Base-by-base conservation (phyloP, 2,329 filamentous ascomycete genomes). In the Neoascochyta sp. region DNA sequence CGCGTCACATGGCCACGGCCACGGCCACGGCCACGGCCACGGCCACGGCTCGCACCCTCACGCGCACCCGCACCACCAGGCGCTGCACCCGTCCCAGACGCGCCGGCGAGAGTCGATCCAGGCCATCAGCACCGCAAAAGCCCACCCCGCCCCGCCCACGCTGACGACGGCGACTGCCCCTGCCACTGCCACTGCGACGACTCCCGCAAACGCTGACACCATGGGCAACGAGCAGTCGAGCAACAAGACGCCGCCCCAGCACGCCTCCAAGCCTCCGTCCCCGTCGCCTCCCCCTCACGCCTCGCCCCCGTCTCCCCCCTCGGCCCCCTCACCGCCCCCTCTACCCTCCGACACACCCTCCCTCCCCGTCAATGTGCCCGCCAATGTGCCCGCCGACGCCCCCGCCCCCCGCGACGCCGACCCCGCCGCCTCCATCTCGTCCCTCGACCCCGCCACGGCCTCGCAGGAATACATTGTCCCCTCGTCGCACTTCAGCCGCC, bases 401-500 rank as follows among this genome's bases (percentile, higher is more conserved):
- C 25, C 24, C 22, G 30, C 26, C 8, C 25, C 15, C 32, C 36
- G 21, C 36, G 32, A 45, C 7, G 28, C 33, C 13, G 34, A 35
- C 18, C 23, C 39, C 27, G 34, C 34, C 22, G 36, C 27, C n/a
- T 27, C 32, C 18, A 39, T 39, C 10, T 43, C 50, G n/a, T 45
- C 47, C 22, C 39, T 57, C 20, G 52, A 59, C 34, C 50, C 52
- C 32, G 50, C 46, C 38, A 43, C 43, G 23, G 48, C 56, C 33
- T 44, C 47, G 31, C 45, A 46, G 18, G 67, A 65, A 41, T 56
- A 67, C 62, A 45, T 61, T 40, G 42, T 59, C 47, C 39, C 62
- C 45, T 39, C 57, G 13, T 54, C 62, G 49, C 60, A 74, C 63
- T 70, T 68, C 66, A 64, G 74, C 36, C 75, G 83, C n/a, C 90